Conservation (phyloP, 1,139 yeast genomes). For the Geotrichum phurueaensis region DNA sequence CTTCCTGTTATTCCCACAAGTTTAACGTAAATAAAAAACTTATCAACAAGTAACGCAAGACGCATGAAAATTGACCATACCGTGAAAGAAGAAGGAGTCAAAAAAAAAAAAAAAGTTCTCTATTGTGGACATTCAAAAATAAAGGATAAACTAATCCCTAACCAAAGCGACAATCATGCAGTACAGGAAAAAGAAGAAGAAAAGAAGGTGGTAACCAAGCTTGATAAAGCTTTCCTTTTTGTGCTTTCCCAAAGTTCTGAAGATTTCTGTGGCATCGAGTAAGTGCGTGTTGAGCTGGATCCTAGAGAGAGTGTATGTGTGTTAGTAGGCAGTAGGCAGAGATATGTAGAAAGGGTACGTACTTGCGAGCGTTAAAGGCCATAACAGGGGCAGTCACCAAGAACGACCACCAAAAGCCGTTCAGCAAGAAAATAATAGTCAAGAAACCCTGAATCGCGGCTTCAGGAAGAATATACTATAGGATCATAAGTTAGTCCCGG, state of each 20-base stretch:
- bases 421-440: constrained; percentile 65
- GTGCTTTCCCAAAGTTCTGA: constrained; percentile 87
- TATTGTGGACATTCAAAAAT: not conserved
- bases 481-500: not conserved
- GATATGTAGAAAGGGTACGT: constrained; percentile 21
- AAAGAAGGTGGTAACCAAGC: constrained; percentile 80
- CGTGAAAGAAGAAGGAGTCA: not conserved
- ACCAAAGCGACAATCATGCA: constrained; percentile 95
- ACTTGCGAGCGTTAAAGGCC: constrained; percentile 74
- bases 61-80: not conserved
- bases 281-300: constrained; percentile 51
- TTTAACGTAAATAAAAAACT: not conserved
- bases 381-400: constrained; percentile 78
- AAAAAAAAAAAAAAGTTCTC: not conserved
- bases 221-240: constrained; percentile 88
- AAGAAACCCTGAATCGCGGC: constrained; percentile 76
- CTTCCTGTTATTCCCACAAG: too few relatives aligned
- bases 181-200: constrained; percentile 94
- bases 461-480: constrained; percentile 74
- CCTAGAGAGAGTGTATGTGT: not conserved
- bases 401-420: constrained; percentile 92
- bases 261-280: constrained; percentile 96
- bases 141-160: constrained; percentile 41
- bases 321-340: not conserved
- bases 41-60: not conserved